These are phyloP conservation scores for Lodderomyces orthopsilosis DNA, from an alignment of 1,139 yeast species.

Conservation along the genomic window DNA sequence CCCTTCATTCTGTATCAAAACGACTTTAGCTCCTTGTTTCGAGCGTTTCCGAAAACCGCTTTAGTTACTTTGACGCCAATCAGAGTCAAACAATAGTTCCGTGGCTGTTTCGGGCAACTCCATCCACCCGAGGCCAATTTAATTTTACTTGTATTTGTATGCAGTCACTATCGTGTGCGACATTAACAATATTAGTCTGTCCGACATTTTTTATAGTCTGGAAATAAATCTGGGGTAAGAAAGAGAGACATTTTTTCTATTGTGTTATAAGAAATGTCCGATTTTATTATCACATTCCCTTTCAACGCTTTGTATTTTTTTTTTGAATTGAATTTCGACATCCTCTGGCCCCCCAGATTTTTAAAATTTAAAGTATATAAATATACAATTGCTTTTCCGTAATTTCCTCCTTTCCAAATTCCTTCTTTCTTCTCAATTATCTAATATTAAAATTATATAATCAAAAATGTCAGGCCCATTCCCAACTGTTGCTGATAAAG, in stretches of 20 bases:
- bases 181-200: not conserved
- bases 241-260: not conserved
- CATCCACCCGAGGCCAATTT: not conserved
- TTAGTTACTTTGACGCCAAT: not conserved
- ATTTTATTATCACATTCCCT: not conserved
- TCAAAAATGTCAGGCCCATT: conserved; percentile 47
- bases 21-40: too few relatives aligned
- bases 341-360: not conserved
- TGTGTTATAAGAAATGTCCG: not conserved
- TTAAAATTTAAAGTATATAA: too few relatives aligned
- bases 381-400: conserved; percentile 2
- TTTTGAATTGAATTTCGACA: not conserved
- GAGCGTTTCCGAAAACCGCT: not conserved
- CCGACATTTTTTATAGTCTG: not conserved
- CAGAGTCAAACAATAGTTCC: not conserved
- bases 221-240: not conserved
- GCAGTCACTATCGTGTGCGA: not conserved
- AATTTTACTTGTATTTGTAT: not conserved
- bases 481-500: conserved; percentile 49
- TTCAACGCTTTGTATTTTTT: not conserved
- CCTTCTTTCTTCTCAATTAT: not conserved
- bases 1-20: too few relatives aligned
- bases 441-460: too few relatives aligned
- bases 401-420: not conserved
- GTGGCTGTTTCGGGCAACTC: conserved; percentile 1